Evolutionary conservation across 2,329 filamentous ascomycete genomes (phyloP), one percentile per base, ranked within the genome.

Genomic region (Epicoccum sorghinum): DNA sequence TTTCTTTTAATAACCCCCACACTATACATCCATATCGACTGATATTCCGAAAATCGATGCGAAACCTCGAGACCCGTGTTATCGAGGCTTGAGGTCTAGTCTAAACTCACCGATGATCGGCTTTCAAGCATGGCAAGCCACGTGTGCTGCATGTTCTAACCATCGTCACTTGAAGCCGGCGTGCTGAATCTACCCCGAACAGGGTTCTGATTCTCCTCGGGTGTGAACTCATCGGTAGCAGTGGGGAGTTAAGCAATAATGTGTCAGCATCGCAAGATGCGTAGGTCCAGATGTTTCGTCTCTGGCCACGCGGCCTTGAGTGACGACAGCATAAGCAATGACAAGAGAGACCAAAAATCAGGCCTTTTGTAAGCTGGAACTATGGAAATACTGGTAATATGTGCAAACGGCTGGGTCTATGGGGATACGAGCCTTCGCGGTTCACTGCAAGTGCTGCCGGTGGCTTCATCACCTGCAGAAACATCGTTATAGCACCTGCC

Each of bases 231-330:
- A 42, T 50, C 52, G 41, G 37, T 50, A 29, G 13, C 8, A 18
- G 41, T 24, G 37, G 37, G 42, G 32, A 44, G 41, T 46, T 55
- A 50, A 55, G 52, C 52, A 47, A 38, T n/a, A 50, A 41, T 42
- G 46, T 45, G 46, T 55, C 46, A 50, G 52, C 52, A 29, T 42
- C 36, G 22, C 30, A 38, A 47, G 23, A 38, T 42, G 14, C 29
- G 23, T 38, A 46, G 25, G 36, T 32, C 37, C 25, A 36, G 27
- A 33, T 45, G 37, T 46, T 47, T 43, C 41, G 46, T 7, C 33
- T 23, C 22, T 25, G 32, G 46, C 52, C 46, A 47, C 52, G 52
- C 46, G 46, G 46, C 46, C 30, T 25, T 44, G n/a, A n/a, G 10
- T 12, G 13, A 33, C 25, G 36, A 32, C 9, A 29, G 27, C 2